Base-by-base conservation (phyloP, 2,329 filamentous ascomycete genomes). In the Gaeumannomyces tritici region DNA sequence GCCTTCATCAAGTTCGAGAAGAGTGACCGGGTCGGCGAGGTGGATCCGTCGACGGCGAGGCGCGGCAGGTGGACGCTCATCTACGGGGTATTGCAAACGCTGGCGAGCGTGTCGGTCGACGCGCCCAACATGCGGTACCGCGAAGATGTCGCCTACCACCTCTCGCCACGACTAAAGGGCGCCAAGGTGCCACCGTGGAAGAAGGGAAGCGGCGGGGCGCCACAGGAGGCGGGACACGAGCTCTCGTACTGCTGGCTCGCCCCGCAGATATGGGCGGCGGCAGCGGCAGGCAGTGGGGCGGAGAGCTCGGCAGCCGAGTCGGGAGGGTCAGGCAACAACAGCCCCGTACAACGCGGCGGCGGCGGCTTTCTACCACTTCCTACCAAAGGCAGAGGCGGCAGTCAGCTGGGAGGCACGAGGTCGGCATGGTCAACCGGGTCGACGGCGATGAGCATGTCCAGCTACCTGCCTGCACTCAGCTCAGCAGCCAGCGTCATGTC, bases 1-100 rank as follows among this genome's bases (percentile, higher is more conserved):
- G 77, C 76, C 2, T 86, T 83, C 66, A 75, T 80, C 62, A 75
- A 76, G 61, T 85, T 85, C 65, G 84, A 87, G 66, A 84, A 84
- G 71, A 67, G 71, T 0, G 83, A 87, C 64, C 74, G 72, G 5
- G 70, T 81, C 2, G 75, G 76, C 28, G 77, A 81, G 55, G 71
- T 83, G 11, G 80, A 85, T 65, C 83, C 83, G 1, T 79, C 77
- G 60, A 77, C 76, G 24, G 83, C 83, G 4, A 80, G 85, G 1
- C 79, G 81, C 13, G 84, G 82, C 12, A 80, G 85, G 27, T 88
- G 85, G 85, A 74, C 85, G 4, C 73, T 87, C 4, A 77, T 87
- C 27, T 87, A 87, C 67, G 82, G 80, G 3, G 73, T 87, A 13
- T 72, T 87, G 21, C 85, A 88, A 70, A 82, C 80, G 0, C 77